These are phyloP conservation scores for Perkinsus marinus DNA, from an alignment of 169 alveolate species.

Conservation along the genomic window DNA sequence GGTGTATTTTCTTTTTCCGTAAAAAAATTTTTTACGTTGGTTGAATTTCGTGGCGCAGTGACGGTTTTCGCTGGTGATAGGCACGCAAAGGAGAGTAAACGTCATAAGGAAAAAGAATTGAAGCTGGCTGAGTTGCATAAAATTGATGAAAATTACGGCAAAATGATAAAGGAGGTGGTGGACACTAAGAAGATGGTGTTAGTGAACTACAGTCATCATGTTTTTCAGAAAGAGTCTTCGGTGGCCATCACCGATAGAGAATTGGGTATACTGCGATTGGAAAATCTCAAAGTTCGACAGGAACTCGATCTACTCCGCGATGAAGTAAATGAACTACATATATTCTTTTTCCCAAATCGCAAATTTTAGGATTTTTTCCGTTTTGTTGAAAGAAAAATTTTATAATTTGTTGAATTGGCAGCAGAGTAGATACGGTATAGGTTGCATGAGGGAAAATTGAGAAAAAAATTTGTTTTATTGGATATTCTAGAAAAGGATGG, in stretches of 20 bases:
- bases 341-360: no score
- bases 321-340: conserved; percentile 40
- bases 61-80: not conserved
- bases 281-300: conserved; percentile 38
- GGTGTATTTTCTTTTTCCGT: not conserved
- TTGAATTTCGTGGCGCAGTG: not conserved
- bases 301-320: conserved; percentile 44
- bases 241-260: conserved; percentile 46
- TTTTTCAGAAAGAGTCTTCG: conserved; percentile 30
- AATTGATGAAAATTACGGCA: conserved; percentile 24
- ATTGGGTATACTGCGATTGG: conserved; percentile 44
- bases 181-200: not conserved
- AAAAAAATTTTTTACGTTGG: no score
- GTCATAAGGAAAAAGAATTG: conserved; percentile 37
- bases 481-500: no score
- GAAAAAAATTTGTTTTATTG: no score
- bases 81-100: conserved; percentile 29
- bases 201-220: no score
- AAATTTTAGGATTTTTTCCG: no score
- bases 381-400: no score
- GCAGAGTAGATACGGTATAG: no score
- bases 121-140: conserved; percentile 23
- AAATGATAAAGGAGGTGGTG: conserved; percentile 38
- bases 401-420: no score
- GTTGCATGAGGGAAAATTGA: no score